Conservation (phyloP, 805 yeast species). For the Myxozyma udenii region DNA sequence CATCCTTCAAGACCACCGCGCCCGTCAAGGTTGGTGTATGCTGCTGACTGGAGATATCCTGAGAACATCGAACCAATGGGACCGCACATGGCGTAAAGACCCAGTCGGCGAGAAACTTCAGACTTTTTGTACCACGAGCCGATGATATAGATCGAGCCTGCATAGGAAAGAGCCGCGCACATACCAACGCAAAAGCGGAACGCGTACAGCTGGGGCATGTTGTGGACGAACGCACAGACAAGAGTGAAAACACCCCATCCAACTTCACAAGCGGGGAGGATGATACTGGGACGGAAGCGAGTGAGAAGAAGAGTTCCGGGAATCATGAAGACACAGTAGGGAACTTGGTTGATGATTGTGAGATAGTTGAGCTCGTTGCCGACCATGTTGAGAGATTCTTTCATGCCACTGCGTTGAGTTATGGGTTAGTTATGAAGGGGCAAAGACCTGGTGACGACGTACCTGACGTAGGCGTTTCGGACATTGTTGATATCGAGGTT, state of each 20-base stretch:
- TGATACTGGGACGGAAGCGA: constrained; percentile 37
- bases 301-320: constrained; percentile 41
- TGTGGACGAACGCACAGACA: constrained; percentile 38
- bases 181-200: constrained; percentile 46
- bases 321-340: constrained; percentile 47
- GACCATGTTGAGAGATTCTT: constrained; percentile 44
- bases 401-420: constrained; percentile 55
- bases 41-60: constrained; percentile 48
- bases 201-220: constrained; percentile 41
- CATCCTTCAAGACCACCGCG: constrained; percentile 48
- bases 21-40: constrained; percentile 43
- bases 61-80: constrained; percentile 46
- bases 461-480: constrained; percentile 21
- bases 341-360: constrained; percentile 18
- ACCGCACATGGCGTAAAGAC: constrained; percentile 44
- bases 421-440: constrained; percentile 16
- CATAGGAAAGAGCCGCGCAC: constrained; percentile 40
- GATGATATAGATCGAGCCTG: constrained; percentile 38
- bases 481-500: constrained; percentile 17
- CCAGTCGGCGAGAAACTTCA: constrained; percentile 45
- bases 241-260: constrained; percentile 43
- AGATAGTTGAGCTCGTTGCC: constrained; percentile 45
- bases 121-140: constrained; percentile 45
- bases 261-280: constrained; percentile 40
- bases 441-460: neutral